Percentiles rank a stretch among this genome's conserved stretches.
Evolutionary conservation across 768 basidiomycete species (phyloP).

Genomic region (Lentinula guzmanii): DNA sequence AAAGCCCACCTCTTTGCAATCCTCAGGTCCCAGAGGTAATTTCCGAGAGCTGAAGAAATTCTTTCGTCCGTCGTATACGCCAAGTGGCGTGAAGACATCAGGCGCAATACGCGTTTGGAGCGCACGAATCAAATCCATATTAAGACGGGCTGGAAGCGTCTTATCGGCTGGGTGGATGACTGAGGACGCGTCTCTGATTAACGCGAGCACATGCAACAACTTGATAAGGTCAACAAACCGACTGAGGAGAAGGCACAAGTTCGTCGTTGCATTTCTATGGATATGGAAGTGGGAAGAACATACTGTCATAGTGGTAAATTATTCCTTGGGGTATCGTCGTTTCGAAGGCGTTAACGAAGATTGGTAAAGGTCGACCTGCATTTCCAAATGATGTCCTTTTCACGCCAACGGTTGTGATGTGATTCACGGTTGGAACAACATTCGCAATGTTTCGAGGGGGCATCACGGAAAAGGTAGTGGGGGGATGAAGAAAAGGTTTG

Average conservation of each 20-base stretch:
- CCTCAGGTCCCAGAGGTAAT: conserved; percentile 50
- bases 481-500: not conserved
- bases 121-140: conserved; percentile 61
- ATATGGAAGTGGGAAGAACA: conserved; percentile 16
- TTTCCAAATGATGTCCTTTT: conserved; percentile 60
- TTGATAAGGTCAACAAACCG: conserved; percentile 26
- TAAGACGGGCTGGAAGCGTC: conserved; percentile 57
- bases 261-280: not conserved
- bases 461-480: conserved; percentile 21
- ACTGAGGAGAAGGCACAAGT: conserved; percentile 21
- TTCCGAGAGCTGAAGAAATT: conserved; percentile 35
- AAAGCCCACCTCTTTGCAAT: conserved; percentile 44
- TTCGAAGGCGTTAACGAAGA: conserved; percentile 58
- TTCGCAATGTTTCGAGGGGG: conserved; percentile 29
- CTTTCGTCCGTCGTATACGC: conserved; percentile 76
- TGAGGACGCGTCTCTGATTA: conserved; percentile 15
- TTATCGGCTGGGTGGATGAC: conserved; percentile 69
- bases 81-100: conserved; percentile 65
- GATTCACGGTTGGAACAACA: conserved; percentile 16
- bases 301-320: conserved; percentile 80
- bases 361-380: conserved; percentile 36
- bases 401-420: conserved; percentile 57
- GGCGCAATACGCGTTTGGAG: conserved; percentile 56
- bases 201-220: not conserved
- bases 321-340: conserved; percentile 46